Percentiles rank a stretch among this genome's conserved stretches.
These are phyloP conservation scores for Gossypium schwendimanii DNA, from an alignment of 441 rosid genomes.

Conservation along the genomic window DNA sequence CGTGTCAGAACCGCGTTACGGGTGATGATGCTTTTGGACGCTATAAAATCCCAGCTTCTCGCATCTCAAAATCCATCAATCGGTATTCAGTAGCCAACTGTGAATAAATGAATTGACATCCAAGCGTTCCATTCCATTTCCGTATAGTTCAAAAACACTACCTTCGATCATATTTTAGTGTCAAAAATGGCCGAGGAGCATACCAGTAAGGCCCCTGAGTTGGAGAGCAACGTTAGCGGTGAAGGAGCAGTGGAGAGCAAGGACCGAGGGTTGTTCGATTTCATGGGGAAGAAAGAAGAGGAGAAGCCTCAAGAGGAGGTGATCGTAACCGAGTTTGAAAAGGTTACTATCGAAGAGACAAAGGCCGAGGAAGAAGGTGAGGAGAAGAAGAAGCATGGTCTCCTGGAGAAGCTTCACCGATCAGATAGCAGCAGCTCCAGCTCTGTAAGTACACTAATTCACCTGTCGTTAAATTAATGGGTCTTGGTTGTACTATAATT, in stretches of 20 bases:
- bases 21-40: neutral
- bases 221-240: slow-evolving; percentile 19
- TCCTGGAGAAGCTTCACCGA: slow-evolving; percentile 59
- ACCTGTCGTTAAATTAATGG: no score
- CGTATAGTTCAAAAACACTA: neutral
- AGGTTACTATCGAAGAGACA: slow-evolving; percentile 42
- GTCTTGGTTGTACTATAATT: neutral
- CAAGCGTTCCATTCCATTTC: neutral
- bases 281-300: slow-evolving; percentile 54
- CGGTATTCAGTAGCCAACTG: neutral
- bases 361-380: slow-evolving; percentile 22
- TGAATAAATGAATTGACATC: neutral
- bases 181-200: slow-evolving; percentile 33
- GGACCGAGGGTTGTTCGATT: slow-evolving; percentile 66
- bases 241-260: slow-evolving; percentile 36
- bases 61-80: neutral
- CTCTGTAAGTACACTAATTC: slow-evolving; percentile 53
- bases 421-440: slow-evolving; percentile 69
- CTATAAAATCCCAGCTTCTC: slow-evolving; percentile 25
- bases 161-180: neutral
- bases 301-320: slow-evolving; percentile 52
- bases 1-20: slow-evolving; percentile 6
- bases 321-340: slow-evolving; percentile 46
- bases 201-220: slow-evolving; percentile 32
- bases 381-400: slow-evolving; percentile 39